phyloP scores from a whole-genome alignment of 2,329 filamentous ascomycete genomes.

The Fusarium lateritium region DNA sequence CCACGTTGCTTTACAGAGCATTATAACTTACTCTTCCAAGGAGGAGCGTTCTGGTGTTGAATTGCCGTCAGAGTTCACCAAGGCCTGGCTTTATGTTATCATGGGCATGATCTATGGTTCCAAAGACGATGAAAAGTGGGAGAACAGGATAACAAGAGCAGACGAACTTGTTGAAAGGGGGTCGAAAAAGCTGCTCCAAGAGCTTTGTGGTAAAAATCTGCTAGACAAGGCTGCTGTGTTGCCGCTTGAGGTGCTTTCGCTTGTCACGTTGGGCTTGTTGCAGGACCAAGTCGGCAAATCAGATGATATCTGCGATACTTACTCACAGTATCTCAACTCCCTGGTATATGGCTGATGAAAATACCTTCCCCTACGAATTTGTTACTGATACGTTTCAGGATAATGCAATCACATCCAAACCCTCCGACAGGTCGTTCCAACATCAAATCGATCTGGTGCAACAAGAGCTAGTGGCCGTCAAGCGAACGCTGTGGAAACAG shows the following conservation, averaged over 20 bases:
- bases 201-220: slow-evolving; percentile 52
- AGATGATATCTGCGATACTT: slow-evolving; percentile 59
- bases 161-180: slow-evolving; percentile 53
- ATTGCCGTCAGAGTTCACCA: slow-evolving; percentile 56
- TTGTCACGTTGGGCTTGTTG: slow-evolving; percentile 58
- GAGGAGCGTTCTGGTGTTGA: slow-evolving; percentile 50
- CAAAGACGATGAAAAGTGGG: slow-evolving; percentile 44
- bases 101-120: slow-evolving; percentile 54
- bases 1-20: slow-evolving; percentile 50
- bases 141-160: slow-evolving; percentile 51
- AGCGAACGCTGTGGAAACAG: slow-evolving; percentile 54
- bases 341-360: slow-evolving; percentile 52
- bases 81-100: slow-evolving; percentile 60
- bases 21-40: slow-evolving; percentile 48
- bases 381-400: slow-evolving; percentile 52
- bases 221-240: slow-evolving; percentile 57
- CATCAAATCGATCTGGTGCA: slow-evolving; percentile 58
- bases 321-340: slow-evolving; percentile 59
- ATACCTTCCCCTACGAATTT: accelerated
- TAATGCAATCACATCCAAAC: slow-evolving; percentile 57
- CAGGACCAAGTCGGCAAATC: slow-evolving; percentile 57
- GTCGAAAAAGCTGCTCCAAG: slow-evolving; percentile 56
- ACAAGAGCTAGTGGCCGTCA: slow-evolving; percentile 59
- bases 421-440: slow-evolving; percentile 59
- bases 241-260: slow-evolving; percentile 60